Evolutionary conservation across 331 rosid species (phyloP).

Genomic region (Pyracantha coccinea): DNA sequence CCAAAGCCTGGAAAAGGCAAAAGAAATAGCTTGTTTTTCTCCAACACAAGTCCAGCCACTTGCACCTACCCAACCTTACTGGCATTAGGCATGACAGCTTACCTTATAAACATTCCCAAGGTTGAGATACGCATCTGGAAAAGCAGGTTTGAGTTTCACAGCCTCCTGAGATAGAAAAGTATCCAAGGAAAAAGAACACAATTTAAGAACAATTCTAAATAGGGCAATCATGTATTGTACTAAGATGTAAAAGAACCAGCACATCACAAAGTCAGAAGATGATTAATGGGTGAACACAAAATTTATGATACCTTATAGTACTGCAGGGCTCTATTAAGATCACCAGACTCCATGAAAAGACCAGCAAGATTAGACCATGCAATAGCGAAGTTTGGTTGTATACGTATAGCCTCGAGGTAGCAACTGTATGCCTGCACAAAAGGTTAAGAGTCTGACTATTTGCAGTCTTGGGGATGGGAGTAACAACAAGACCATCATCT

Average conservation of each 20-base stretch:
- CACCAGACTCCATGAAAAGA: slow-evolving; percentile 97
- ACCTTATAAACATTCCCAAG: slow-evolving; percentile 99
- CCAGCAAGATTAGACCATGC: slow-evolving; percentile 99
- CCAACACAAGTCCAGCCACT: slow-evolving; percentile 30
- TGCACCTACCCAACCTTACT: slow-evolving; percentile 40
- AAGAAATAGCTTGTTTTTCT: slow-evolving; percentile 43
- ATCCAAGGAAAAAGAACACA: neutral
- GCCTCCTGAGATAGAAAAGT: slow-evolving; percentile 62
- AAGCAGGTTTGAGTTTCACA: slow-evolving; percentile 88
- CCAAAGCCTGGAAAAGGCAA: slow-evolving; percentile 77
- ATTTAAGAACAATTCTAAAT: neutral
- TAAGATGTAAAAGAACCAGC: neutral
- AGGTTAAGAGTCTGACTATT: slow-evolving; percentile 89
- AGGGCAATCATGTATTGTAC: neutral
- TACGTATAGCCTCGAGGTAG: slow-evolving; percentile 94
- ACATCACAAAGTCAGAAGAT: neutral
- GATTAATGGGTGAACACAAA: neutral
- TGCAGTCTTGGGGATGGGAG: slow-evolving; percentile 78
- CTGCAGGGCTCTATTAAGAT: slow-evolving; percentile 90
- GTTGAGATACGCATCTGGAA: slow-evolving; percentile 99
- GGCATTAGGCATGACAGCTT: slow-evolving; percentile 37
- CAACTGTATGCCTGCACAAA: slow-evolving; percentile 99
- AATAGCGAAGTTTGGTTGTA: slow-evolving; percentile 93
- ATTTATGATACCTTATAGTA: slow-evolving; percentile 65
- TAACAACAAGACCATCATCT: slow-evolving; percentile 95